Percentiles rank a stretch among this genome's conserved stretches.
These are phyloP conservation scores for Pseudogymnoascus sp. DNA, from an alignment of 2,329 filamentous ascomycete species.

Conservation along the genomic window DNA sequence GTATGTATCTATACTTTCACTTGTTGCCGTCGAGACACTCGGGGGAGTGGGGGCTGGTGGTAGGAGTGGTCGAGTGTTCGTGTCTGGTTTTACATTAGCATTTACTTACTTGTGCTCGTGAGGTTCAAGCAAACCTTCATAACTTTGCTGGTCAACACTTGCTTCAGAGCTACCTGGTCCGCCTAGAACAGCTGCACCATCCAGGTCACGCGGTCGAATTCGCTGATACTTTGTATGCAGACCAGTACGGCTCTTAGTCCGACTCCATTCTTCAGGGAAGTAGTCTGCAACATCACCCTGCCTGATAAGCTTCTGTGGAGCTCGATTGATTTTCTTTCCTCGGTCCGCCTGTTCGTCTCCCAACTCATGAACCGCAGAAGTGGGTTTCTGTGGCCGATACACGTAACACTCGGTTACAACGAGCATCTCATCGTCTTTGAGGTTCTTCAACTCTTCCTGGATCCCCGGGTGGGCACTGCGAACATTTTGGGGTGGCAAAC, in stretches of 20 bases:
- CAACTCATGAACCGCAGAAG: neutral
- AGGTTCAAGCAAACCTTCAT: neutral
- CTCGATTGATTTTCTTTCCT: neutral
- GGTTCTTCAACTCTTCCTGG: neutral
- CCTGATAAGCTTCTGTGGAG: neutral
- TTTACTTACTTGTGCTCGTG: neutral
- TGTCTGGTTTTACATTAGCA: neutral
- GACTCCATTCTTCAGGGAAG: slow-evolving; percentile 6
- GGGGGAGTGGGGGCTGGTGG: neutral
- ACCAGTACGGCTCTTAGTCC: neutral
- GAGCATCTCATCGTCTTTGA: slow-evolving; percentile 6
- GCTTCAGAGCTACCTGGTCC: neutral
- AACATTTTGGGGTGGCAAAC: neutral
- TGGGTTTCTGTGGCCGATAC: slow-evolving; percentile 5
- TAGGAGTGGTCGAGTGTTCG: neutral
- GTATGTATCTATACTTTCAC: neutral
- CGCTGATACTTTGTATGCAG: neutral
- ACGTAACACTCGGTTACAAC: slow-evolving; percentile 10
- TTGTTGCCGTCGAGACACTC: neutral
- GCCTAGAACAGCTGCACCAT: neutral
- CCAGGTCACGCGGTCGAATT: slow-evolving; percentile 1
- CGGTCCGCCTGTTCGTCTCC: neutral
- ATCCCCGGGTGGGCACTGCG: neutral
- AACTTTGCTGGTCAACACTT: neutral
- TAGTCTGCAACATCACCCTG: neutral